Evolutionary conservation across 2,329 filamentous ascomycete species (phyloP).

Genomic region (Plectosphaerella cucumerina): DNA sequence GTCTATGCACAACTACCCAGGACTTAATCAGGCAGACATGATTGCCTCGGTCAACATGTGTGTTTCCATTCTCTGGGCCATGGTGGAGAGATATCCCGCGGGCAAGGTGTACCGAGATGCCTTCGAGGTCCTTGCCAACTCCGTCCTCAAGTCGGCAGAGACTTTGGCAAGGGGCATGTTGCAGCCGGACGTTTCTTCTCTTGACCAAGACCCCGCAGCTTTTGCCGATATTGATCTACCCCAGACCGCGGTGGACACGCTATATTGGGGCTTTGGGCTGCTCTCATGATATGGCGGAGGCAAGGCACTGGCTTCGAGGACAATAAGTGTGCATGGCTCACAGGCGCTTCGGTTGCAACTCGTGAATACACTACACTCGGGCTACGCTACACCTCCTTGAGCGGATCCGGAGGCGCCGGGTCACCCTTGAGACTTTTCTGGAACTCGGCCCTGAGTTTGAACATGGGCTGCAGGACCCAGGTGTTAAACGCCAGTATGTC

Average conservation of each 20-base stretch:
- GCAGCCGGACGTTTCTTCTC: background rate
- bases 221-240: background rate
- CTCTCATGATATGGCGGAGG: background rate
- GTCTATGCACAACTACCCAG: background rate
- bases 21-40: constrained; percentile 2
- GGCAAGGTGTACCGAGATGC: constrained; percentile 18
- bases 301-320: background rate
- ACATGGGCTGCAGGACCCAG: constrained; percentile 26
- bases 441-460: constrained; percentile 19
- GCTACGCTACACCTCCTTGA: constrained; percentile 18
- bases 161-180: background rate
- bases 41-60: constrained; percentile 14
- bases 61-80: constrained; percentile 19
- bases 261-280: constrained; percentile 2
- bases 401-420: constrained; percentile 24
- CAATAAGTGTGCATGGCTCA: background rate
- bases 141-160: background rate
- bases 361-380: background rate
- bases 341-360: background rate
- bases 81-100: constrained; percentile 21
- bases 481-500: constrained; percentile 24
- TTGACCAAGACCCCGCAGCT: background rate
- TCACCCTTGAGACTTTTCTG: constrained; percentile 21
- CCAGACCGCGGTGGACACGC: background rate
- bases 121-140: constrained; percentile 15